Base-by-base conservation (phyloP, 257 asterid species). In the Leonotis leonurus region DNA sequence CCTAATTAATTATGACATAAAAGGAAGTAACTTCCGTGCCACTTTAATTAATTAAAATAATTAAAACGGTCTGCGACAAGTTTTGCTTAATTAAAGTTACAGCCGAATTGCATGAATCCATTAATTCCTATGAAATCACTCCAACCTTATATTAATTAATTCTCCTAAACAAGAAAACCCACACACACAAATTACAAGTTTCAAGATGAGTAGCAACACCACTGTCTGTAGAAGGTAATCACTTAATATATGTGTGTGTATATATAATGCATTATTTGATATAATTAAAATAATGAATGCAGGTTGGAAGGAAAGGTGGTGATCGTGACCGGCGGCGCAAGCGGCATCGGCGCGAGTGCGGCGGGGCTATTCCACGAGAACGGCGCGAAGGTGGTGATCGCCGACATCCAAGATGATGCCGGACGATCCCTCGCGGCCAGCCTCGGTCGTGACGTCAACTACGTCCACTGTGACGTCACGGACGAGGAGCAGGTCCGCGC, bases 351-450 rank as follows among this genome's bases (percentile, higher is more conserved):
- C 8, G 88, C 80, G 1, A 60, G 67, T 32, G 18, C 81, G 0
- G 85, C 43, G n/a, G 30, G 41, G 2, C 70, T 82, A 9, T 82
- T 79, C 41, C 41, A 5, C 8, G 56, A 63, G 26, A 65, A 77
- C 46, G 85, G 85, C 5, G 88, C 88, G 4, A 77, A 71, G 36
- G 85, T 83, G 1, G 78, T 83, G 12, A 71, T 83, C 2, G 87
- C 77, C 3, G 87, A 83, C 72, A 70, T 83, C 53, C 82, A 78
- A 50, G 90, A 83, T 57, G 29, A 68, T 0, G 57, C 57, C 0
- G 87, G 90, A 7, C 65, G 58, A 6, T 29, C 67, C 39, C 56
- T 81, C 0, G 77, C 74, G 27, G 16, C 33, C 13, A 33, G 26
- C 3, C 74, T 83, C 0, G 75, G 72, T n/a, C 20, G 2, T 53